These are phyloP conservation scores for Mycena rebaudengoi DNA, from an alignment of 768 basidiomycete species.

Conservation along the genomic window DNA sequence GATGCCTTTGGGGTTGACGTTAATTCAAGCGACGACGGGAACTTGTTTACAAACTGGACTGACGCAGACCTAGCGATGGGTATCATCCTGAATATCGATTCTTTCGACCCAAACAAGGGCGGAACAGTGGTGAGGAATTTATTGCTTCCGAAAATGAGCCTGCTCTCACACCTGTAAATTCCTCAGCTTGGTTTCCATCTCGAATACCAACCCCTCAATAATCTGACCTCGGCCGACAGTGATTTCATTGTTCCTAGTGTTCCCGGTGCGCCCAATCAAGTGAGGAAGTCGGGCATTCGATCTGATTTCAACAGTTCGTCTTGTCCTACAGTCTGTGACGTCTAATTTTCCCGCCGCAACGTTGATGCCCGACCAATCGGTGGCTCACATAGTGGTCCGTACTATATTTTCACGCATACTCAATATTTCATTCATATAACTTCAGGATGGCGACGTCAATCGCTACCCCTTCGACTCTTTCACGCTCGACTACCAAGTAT, in stretches of 20 bases:
- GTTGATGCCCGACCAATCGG: not conserved
- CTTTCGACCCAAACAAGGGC: not conserved
- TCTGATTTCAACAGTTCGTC: not conserved
- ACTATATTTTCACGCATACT: not conserved
- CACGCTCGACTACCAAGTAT: not conserved
- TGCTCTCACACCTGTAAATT: too few species aligned
- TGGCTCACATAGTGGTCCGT: not conserved
- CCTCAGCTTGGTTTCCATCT: conserved; percentile 4
- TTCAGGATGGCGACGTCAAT: conserved; percentile 13
- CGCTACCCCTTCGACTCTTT: conserved; percentile 14
- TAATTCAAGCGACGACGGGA: not conserved
- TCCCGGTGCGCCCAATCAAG: not conserved
- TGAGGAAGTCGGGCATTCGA: too few species aligned
- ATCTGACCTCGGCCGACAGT: not conserved
- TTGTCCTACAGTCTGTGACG: not conserved
- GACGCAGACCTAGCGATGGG: not conserved
- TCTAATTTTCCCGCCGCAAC: not conserved
- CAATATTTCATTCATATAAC: not conserved
- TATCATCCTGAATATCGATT: not conserved
- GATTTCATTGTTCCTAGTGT: not conserved
- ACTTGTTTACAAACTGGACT: not conserved
- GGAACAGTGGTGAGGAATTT: not conserved
- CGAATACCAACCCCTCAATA: not conserved
- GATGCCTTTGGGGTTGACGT: not conserved
- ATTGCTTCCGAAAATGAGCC: too few species aligned